Evolutionary conservation across 2,329 filamentous ascomycete species (phyloP).

Genomic region (Pestalotiopsis sp.): DNA sequence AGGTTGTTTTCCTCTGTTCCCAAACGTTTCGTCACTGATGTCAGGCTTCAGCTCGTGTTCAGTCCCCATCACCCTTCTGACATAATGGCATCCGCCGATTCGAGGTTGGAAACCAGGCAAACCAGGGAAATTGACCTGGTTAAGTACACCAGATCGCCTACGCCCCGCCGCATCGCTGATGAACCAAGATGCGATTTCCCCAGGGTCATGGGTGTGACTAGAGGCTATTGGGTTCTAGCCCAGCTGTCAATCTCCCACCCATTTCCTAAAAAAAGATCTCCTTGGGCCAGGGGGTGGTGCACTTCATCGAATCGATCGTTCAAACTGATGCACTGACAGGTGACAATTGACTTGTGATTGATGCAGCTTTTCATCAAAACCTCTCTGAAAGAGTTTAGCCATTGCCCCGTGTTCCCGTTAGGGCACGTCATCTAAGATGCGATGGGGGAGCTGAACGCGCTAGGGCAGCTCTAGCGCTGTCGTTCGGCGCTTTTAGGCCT

Average conservation of each 20-base stretch:
- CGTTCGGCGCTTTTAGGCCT: neutral
- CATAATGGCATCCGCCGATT: too few relatives aligned
- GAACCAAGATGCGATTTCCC: neutral
- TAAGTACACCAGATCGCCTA: neutral
- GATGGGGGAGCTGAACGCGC: neutral
- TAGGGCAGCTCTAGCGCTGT: slow-evolving; percentile 2
- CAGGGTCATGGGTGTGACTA: neutral
- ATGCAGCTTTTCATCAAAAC: neutral
- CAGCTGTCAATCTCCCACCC: neutral
- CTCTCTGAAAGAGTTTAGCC: neutral
- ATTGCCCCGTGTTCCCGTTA: neutral
- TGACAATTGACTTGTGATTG: neutral
- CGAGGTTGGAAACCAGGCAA: too few relatives aligned
- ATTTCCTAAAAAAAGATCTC: neutral
- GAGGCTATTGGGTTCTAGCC: neutral
- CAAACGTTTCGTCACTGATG: neutral
- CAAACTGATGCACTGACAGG: neutral
- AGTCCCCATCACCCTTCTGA: too few relatives aligned
- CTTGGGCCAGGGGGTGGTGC: neutral
- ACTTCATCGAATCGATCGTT: neutral
- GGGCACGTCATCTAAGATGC: slow-evolving; percentile 1
- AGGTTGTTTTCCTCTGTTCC: neutral
- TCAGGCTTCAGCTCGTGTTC: too few relatives aligned
- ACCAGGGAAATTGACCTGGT: too few relatives aligned
- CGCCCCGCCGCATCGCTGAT: neutral